phyloP scores from a whole-genome alignment of 1,284 basidiomycete genomes.

The Apiotrichum sp. region DNA sequence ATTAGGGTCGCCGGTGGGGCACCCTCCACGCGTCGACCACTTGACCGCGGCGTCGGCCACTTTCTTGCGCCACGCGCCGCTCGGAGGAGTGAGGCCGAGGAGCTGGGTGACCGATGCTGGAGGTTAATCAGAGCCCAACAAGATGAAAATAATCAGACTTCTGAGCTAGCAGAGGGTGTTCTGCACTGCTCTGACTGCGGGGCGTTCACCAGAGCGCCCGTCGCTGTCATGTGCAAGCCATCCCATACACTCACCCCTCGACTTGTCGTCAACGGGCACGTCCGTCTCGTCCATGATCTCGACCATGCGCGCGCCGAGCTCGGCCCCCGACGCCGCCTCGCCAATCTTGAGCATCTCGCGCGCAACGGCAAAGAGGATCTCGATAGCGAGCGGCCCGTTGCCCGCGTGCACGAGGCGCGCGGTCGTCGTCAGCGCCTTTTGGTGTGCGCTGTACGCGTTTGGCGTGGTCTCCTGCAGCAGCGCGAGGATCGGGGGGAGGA shows the following conservation, averaged over 20 bases:
- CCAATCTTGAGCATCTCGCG: constrained; percentile 76
- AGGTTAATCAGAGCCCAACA: constrained; percentile 6
- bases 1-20: constrained; percentile 74
- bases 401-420: constrained; percentile 71
- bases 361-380: constrained; percentile 79
- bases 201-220: no score
- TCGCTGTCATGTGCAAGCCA: no score
- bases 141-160: no score
- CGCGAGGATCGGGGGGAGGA: constrained; percentile 44
- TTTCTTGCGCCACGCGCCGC: constrained; percentile 50
- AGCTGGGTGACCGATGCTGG: constrained; percentile 47
- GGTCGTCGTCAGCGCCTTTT: constrained; percentile 89
- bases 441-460: constrained; percentile 80
- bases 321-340: constrained; percentile 80
- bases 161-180: no score
- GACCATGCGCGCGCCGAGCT: constrained; percentile 68
- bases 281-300: constrained; percentile 68
- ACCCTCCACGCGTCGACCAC: constrained; percentile 73
- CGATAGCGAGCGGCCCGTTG: constrained; percentile 73
- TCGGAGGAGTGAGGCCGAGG: constrained; percentile 46
- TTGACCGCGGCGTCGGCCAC: constrained; percentile 47
- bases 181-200: no score
- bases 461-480: constrained; percentile 35
- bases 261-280: constrained; percentile 61
- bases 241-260: constrained; percentile 55